Evolutionary conservation across 306 rosid genomes (phyloP), one percentile per base, ranked within the genome.

Genomic region (Mimosa bimucronata): DNA sequence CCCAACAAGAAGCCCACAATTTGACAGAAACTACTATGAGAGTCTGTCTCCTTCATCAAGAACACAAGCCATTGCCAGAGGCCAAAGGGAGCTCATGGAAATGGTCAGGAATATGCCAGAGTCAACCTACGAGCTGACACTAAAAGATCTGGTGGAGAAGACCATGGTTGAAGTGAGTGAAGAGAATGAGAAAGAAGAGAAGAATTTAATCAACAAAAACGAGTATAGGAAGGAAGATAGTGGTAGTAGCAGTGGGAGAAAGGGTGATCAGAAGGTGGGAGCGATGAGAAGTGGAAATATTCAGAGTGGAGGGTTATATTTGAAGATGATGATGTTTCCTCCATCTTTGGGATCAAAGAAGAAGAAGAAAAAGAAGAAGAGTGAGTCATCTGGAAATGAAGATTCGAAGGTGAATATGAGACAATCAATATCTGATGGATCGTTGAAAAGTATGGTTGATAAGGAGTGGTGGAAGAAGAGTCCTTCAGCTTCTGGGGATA

Each of bases 31-130:
- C 76, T 42, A 88, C 57, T 85, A 89, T 60, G 83, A 88, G 46
- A 85, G 78, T 57, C 81, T 91, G 0, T 94, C 98, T 12, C 97
- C 97, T 12, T 76, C 83, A 2, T 88, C 97, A 2, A 83, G 87
- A 70, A 80, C 86, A 0, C 90, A 85, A 81, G 98, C 94, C 42
- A 87, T 94, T 67, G 97, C 86, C 77, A 89, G 89, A 75, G 98
- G 98, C 2, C 98, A 92, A 50, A 82, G 69, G 41, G 98, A 94
- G 85, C 86, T 94, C 10, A 94, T 94, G 97, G 97, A 94, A 48
- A 91, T 94, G 97, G 98, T 91, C 19, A 72, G 82, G 58, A 85
- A 87, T 82, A 91, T 92, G 97, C 97, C 98, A 0, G 98, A 94
- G 62, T 83, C 97, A 2, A 83, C 85, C 58, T 92, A 92, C 78